Percentiles rank a stretch among this genome's conserved stretches.
Evolutionary conservation across 495 filamentous ascomycete species (phyloP).

Genomic region (Penicillium macrosclerotiorum): DNA sequence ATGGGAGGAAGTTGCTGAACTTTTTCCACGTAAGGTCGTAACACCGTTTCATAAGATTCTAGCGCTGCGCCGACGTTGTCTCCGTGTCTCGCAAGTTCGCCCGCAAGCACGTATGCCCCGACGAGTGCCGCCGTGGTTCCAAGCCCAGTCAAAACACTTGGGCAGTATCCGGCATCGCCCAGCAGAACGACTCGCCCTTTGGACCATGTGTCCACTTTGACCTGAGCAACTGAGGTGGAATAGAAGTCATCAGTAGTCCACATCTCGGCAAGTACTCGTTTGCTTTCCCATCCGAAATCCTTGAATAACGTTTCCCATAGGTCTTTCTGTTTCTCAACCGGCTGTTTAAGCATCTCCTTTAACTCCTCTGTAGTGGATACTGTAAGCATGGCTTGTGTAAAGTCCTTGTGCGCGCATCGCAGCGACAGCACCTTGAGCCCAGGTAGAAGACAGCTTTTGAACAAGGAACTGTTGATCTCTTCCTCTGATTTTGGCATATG

Average conservation of each 20-base stretch:
- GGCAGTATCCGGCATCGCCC: slow-evolving; percentile 56
- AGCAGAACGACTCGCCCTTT: slow-evolving; percentile 48
- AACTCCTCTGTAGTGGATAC: slow-evolving; percentile 11
- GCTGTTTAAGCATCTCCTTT: slow-evolving; percentile 26
- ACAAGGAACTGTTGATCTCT: slow-evolving; percentile 33
- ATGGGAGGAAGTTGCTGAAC: neutral
- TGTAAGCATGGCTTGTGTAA: slow-evolving; percentile 3
- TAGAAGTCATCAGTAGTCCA: slow-evolving; percentile 49
- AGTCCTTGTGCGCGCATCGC: neutral
- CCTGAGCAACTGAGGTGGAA: slow-evolving; percentile 31
- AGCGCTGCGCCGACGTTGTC: slow-evolving; percentile 29
- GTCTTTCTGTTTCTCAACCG: slow-evolving; percentile 33
- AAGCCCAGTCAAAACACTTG: slow-evolving; percentile 46
- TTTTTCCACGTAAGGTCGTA: slow-evolving; percentile 39
- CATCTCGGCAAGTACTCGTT: slow-evolving; percentile 38
- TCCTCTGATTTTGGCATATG: slow-evolving; percentile 29
- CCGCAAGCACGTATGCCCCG: slow-evolving; percentile 53
- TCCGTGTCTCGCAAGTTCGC: slow-evolving; percentile 43
- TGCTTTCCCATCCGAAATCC: slow-evolving; percentile 44
- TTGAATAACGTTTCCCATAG: slow-evolving; percentile 36
- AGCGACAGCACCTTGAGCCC: slow-evolving; percentile 7
- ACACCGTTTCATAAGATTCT: slow-evolving; percentile 36
- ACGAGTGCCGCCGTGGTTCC: slow-evolving; percentile 46
- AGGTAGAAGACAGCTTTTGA: slow-evolving; percentile 31
- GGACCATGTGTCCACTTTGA: slow-evolving; percentile 45